phyloP scores from a whole-genome alignment of 805 yeast genomes.

The Starmerella riodocensis region DNA sequence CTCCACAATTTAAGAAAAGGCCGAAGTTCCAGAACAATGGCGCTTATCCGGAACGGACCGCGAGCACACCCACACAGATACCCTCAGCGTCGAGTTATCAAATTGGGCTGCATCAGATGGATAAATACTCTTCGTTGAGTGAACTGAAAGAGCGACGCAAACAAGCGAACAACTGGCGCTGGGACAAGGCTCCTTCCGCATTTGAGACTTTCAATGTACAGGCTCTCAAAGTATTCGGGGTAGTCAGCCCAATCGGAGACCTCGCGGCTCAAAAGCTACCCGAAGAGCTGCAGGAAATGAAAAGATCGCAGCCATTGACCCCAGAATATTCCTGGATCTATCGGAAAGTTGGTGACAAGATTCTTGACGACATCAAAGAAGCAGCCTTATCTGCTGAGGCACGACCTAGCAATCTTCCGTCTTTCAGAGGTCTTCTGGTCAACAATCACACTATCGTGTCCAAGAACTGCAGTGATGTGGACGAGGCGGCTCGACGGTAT shows the following conservation, averaged over 20 bases:
- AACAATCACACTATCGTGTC: not conserved
- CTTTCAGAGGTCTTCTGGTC: not conserved
- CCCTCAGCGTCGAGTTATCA: too few relatives aligned
- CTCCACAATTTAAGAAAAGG: too few relatives aligned
- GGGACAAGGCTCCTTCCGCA: constrained; percentile 9
- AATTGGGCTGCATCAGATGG: too few relatives aligned
- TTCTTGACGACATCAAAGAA: not conserved
- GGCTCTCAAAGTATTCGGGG: constrained; percentile 11
- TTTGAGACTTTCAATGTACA: constrained; percentile 6
- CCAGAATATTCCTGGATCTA: constrained; percentile 2
- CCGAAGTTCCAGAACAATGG: too few relatives aligned
- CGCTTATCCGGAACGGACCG: too few relatives aligned
- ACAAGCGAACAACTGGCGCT: not conserved
- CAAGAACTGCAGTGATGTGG: not conserved
- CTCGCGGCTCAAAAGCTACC: not conserved
- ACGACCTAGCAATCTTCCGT: not conserved
- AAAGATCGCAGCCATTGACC: not conserved
- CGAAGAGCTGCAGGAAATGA: not conserved
- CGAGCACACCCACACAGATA: too few relatives aligned
- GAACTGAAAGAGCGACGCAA: not conserved
- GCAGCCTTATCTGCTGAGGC: not conserved
- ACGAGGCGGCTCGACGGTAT: not conserved
- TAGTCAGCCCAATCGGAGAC: not conserved
- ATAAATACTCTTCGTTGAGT: too few relatives aligned
- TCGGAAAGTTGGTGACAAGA: not conserved